Percentiles rank a stretch among this genome's conserved stretches.
Conservation (phyloP, 2,329 filamentous ascomycete genomes). For the Aureobasidium sp. region DNA sequence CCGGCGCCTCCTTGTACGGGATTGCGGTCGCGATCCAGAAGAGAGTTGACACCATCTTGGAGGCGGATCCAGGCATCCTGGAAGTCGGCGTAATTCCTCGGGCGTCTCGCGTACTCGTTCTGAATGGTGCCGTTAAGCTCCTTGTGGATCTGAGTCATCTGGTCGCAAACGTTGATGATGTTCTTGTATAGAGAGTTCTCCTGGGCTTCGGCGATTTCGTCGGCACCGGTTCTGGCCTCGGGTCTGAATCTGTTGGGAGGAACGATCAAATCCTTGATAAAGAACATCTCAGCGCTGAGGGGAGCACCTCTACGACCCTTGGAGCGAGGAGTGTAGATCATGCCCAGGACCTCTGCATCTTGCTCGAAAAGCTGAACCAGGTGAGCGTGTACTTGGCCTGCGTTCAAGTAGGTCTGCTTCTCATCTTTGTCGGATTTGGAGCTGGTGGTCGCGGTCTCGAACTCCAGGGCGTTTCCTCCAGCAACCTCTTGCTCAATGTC, state of each 20-base stretch:
- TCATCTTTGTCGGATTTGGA: constrained; percentile 25
- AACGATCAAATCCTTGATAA: constrained; percentile 76
- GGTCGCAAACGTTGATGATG: constrained; percentile 68
- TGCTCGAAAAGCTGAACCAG: constrained; percentile 75
- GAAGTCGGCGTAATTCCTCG: constrained; percentile 63
- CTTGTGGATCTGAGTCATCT: constrained; percentile 64
- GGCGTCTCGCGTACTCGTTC: constrained; percentile 37
- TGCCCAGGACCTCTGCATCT: constrained; percentile 71
- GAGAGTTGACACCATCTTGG: constrained; percentile 83
- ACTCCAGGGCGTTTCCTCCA: constrained; percentile 47
- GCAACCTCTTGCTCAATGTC: constrained; percentile 35
- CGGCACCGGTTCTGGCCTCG: constrained; percentile 71
- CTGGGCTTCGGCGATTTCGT: constrained; percentile 76
- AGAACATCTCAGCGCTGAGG: constrained; percentile 85
- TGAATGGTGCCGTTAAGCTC: constrained; percentile 51
- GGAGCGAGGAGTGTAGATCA: constrained; percentile 77
- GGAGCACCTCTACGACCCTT: constrained; percentile 45
- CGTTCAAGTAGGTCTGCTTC: constrained; percentile 67
- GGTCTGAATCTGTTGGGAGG: constrained; percentile 89
- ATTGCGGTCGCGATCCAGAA: constrained; percentile 85
- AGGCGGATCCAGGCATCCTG: constrained; percentile 75
- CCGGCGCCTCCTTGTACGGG: constrained; percentile 70
- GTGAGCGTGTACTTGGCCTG: constrained; percentile 73
- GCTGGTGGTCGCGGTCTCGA: constrained; percentile 30
- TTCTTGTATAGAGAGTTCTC: constrained; percentile 83